Percentiles rank a stretch among this genome's conserved stretches.
These are phyloP conservation scores for Emergomyces orientalis DNA, from an alignment of 2,329 filamentous ascomycete genomes.

Conservation along the genomic window DNA sequence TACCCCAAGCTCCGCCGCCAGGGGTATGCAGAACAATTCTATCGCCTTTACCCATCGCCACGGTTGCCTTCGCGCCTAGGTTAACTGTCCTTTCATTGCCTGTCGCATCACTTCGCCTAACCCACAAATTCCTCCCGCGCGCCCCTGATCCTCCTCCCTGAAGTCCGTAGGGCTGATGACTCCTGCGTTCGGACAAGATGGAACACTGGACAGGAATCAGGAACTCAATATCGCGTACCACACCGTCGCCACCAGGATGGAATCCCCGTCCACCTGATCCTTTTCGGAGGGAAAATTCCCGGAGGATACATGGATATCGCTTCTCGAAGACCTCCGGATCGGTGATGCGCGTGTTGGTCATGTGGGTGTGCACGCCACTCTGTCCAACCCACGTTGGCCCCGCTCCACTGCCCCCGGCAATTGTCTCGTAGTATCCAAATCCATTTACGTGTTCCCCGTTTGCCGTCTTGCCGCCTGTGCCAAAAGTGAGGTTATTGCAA, in stretches of 20 bases:
- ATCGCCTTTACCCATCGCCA: slow-evolving; percentile 50
- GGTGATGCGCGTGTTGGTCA: slow-evolving; percentile 82
- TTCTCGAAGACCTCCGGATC: slow-evolving; percentile 76
- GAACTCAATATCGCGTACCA: slow-evolving; percentile 76
- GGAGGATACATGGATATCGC: slow-evolving; percentile 65
- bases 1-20: slow-evolving; percentile 34
- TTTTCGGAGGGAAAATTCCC: slow-evolving; percentile 58
- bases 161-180: slow-evolving; percentile 71
- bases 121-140: slow-evolving; percentile 81
- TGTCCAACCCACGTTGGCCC: slow-evolving; percentile 68
- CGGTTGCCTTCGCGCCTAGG: slow-evolving; percentile 55
- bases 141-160: slow-evolving; percentile 70
- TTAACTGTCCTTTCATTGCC: slow-evolving; percentile 46
- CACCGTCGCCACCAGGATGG: slow-evolving; percentile 65
- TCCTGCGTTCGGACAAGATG: slow-evolving; percentile 67
- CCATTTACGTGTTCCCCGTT: slow-evolving; percentile 54
- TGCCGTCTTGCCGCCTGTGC: slow-evolving; percentile 60
- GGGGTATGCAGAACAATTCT: slow-evolving; percentile 53
- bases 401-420: slow-evolving; percentile 69
- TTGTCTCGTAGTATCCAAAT: slow-evolving; percentile 84
- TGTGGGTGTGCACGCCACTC: slow-evolving; percentile 69
- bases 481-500: slow-evolving; percentile 79
- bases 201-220: slow-evolving; percentile 69
- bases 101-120: slow-evolving; percentile 57
- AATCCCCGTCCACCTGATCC: slow-evolving; percentile 58